A percentile compares a stretch with the other conserved stretches of the same genome.
phyloP scores from a whole-genome alignment of 2,329 filamentous ascomycete genomes.

The Fusarium haematococcum region DNA sequence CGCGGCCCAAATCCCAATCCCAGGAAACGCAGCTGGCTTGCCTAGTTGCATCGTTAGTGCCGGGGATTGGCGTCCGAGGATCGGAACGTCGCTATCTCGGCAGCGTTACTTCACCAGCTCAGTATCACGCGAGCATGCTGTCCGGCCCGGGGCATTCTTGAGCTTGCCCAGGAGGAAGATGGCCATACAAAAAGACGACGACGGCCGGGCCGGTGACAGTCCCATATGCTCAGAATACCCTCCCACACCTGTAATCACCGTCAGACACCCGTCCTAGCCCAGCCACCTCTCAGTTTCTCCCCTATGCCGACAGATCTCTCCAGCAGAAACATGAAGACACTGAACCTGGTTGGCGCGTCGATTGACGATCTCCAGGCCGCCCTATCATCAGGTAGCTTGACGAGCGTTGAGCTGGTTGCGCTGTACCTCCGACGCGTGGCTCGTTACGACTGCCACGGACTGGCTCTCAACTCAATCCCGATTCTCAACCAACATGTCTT shows the following conservation, averaged over 20 bases:
- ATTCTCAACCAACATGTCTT: not conserved
- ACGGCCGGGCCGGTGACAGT: not conserved
- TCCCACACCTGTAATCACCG: not conserved
- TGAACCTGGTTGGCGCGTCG: slow-evolving; percentile 40
- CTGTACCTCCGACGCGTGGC: slow-evolving; percentile 42
- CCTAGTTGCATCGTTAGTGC: not conserved
- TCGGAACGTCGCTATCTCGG: not conserved
- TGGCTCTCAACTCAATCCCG: slow-evolving; percentile 13
- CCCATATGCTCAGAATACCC: not conserved
- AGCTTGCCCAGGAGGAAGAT: not conserved
- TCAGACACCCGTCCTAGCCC: not conserved
- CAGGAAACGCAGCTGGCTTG: not conserved
- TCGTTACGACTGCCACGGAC: slow-evolving; percentile 39
- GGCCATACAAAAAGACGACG: not conserved
- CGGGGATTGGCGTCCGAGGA: not conserved
- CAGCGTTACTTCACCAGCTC: not conserved
- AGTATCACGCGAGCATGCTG: not conserved
- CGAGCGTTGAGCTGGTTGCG: slow-evolving; percentile 43
- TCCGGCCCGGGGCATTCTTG: not conserved
- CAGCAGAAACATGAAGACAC: not conserved
- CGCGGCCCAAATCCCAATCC: not conserved
- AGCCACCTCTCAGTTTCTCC: not conserved
- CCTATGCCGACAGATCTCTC: not conserved
- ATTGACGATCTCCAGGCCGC: slow-evolving; percentile 43
- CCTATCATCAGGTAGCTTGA: slow-evolving; percentile 29